Conservation (phyloP, 2,329 filamentous ascomycete genomes). For the Diaporthe ilicicola region DNA sequence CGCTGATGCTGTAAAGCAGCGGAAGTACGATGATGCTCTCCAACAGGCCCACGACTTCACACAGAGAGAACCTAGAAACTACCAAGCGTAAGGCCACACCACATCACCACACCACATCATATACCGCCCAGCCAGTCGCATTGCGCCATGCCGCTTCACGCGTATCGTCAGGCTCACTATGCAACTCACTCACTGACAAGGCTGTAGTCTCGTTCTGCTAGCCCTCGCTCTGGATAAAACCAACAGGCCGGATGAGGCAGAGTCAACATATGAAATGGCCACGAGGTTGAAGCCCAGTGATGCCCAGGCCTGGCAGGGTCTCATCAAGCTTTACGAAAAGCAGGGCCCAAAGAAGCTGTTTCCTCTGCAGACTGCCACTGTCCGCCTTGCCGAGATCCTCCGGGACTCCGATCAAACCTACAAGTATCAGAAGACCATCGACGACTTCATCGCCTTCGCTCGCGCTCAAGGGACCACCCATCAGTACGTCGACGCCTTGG, state of each 20-base stretch:
- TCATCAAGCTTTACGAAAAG: conserved; percentile 86
- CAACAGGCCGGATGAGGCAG: conserved; percentile 75
- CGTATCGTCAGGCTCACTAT: background rate
- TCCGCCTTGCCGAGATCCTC: conserved; percentile 80
- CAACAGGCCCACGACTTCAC: conserved; percentile 75
- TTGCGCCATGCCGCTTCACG: background rate
- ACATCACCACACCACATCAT: background rate
- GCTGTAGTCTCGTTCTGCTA: conserved; percentile 77
- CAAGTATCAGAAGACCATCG: conserved; percentile 73
- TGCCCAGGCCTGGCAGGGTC: conserved; percentile 88
- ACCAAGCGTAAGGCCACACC: conserved; percentile 74
- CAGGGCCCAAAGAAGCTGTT: conserved; percentile 74
- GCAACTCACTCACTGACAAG: conserved; percentile 28
- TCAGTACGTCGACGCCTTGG: conserved; percentile 80
- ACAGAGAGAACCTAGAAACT: conserved; percentile 77
- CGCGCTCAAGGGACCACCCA: conserved; percentile 74
- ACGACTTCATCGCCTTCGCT: conserved; percentile 81
- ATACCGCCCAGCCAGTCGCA: background rate
- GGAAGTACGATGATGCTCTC: conserved; percentile 81
- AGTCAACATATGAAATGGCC: conserved; percentile 78
- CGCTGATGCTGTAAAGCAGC: conserved; percentile 77
- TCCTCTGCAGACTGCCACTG: conserved; percentile 76
- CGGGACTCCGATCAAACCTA: conserved; percentile 70
- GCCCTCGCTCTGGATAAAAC: conserved; percentile 86
- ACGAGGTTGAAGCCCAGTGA: conserved; percentile 77